phyloP scores from a whole-genome alignment of 306 rosid species.

The Ormosia emarginata region DNA sequence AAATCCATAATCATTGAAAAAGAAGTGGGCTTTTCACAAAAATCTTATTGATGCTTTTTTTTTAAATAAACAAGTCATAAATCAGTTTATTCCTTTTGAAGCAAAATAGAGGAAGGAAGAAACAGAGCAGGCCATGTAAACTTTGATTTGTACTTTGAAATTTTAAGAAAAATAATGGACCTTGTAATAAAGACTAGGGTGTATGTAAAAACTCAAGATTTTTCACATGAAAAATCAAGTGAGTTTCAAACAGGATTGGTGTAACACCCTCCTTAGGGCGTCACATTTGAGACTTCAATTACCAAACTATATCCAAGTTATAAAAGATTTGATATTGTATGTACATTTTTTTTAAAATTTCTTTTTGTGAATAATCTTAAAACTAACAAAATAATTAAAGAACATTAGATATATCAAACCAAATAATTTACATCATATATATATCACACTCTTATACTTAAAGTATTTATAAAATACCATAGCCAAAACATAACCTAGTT shows the following conservation, averaged over 20 bases:
- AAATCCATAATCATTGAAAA: conserved; percentile 28
- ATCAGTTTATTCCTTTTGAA: conserved; percentile 30
- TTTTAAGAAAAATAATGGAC: conserved; percentile 33
- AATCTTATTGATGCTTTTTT: not conserved
- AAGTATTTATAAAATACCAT: too few relatives aligned
- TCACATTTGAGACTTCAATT: too few relatives aligned
- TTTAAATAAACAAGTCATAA: conserved; percentile 24
- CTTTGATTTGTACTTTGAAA: conserved; percentile 41
- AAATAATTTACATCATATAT: too few relatives aligned
- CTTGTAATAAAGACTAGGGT: conserved; percentile 6
- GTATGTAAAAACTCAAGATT: not conserved
- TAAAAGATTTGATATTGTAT: too few relatives aligned
- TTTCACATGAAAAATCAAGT: conserved; percentile 19
- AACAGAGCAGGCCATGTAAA: conserved; percentile 34
- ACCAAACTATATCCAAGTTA: too few relatives aligned
- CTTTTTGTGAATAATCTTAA: too few relatives aligned
- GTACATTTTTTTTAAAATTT: too few relatives aligned
- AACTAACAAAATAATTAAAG: too few relatives aligned
- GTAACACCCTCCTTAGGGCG: too few relatives aligned
- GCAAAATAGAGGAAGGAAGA: conserved; percentile 34
- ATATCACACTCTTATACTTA: too few relatives aligned
- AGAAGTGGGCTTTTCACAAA: not conserved
- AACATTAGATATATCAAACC: too few relatives aligned
- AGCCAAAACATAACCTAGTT: too few relatives aligned
- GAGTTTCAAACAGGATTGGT: conserved; percentile 8